These are phyloP conservation scores for Fusarium hainanense DNA, from an alignment of 2,329 filamentous ascomycete genomes.

Conservation along the genomic window DNA sequence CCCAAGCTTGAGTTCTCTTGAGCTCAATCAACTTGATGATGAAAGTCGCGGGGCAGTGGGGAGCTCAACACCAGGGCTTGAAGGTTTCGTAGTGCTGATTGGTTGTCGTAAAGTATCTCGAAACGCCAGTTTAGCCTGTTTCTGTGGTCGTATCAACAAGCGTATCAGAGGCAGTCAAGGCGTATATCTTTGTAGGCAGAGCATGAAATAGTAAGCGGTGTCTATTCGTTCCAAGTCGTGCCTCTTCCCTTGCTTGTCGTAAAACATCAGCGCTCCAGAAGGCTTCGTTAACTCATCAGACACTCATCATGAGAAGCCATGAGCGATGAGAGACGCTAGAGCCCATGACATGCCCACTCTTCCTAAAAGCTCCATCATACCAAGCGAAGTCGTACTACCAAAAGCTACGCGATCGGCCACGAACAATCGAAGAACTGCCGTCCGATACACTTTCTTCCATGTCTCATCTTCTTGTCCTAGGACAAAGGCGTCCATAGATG, in stretches of 20 bases:
- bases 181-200: background rate
- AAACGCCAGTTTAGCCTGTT: slow-evolving; percentile 25
- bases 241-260: background rate
- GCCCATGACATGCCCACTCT: slow-evolving; percentile 51
- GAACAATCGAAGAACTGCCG: slow-evolving; percentile 56
- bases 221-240: background rate
- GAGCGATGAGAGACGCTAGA: slow-evolving; percentile 33
- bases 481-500: slow-evolving; percentile 63
- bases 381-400: slow-evolving; percentile 49
- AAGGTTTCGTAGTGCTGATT: slow-evolving; percentile 23
- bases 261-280: background rate
- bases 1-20: slow-evolving; percentile 8
- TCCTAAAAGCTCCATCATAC: slow-evolving; percentile 48
- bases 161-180: background rate
- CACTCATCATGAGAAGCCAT: slow-evolving; percentile 23
- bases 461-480: slow-evolving; percentile 48
- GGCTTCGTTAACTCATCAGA: background rate
- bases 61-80: slow-evolving; percentile 11
- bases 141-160: slow-evolving; percentile 2
- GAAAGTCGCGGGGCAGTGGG: slow-evolving; percentile 38
- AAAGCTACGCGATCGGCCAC: slow-evolving; percentile 56
- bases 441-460: slow-evolving; percentile 51
- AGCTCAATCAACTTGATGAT: slow-evolving; percentile 16
- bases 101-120: slow-evolving; percentile 5
- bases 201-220: background rate